Base-by-base conservation (phyloP, 2,329 filamentous ascomycete species). In the Diplocarpon mali region DNA sequence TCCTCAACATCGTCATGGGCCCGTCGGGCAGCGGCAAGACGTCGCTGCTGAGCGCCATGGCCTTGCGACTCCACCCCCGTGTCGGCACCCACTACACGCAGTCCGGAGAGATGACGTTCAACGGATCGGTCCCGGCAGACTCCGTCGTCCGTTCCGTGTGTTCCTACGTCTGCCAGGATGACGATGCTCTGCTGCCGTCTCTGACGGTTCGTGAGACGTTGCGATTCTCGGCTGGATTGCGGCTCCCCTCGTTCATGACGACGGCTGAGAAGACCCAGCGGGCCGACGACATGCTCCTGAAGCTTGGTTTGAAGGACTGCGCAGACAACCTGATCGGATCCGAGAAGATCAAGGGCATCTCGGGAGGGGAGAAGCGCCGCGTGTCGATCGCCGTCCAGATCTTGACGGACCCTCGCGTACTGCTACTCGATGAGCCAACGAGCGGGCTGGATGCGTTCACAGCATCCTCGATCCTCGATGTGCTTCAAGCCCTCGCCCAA, bases 381-480 rank as follows among this genome's bases (percentile, higher is more conserved):
- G 82, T 88, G 5, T 83, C 80, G 2, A 87, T 89, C 49, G 84
- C 83, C 0, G 77, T 87, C 0, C 84, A 89, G 53, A 79, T 88
- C 6, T 68, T 89, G 10, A 88, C 82, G 0, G 81, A 87, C 47
- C 84, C 84, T 1, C 75, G 78, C 1, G 73, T 89, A 2, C 64
- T 89, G 1, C 67, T 89, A 0, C 71, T 89, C 0, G 84, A 89
- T 48, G 84, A 89, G 53, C 84, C 85, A 0, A 83, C 84, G 0
- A 85, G 79, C 3, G 84, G 85, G 0, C 65, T 88, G 0, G 85
- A 89, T 57, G 82, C 83, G 0, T 88, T 88, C 54, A 88, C 83
- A 0, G 83, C 84, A 1, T 77, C 73, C 42, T 87, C 83, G 1
- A 86, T 88, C 50, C 77, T 86, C 63, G 80, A 85, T 48, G 81